Conservation (phyloP, 2,329 filamentous ascomycete species). For the Coniochaeta hoffmannii region DNA sequence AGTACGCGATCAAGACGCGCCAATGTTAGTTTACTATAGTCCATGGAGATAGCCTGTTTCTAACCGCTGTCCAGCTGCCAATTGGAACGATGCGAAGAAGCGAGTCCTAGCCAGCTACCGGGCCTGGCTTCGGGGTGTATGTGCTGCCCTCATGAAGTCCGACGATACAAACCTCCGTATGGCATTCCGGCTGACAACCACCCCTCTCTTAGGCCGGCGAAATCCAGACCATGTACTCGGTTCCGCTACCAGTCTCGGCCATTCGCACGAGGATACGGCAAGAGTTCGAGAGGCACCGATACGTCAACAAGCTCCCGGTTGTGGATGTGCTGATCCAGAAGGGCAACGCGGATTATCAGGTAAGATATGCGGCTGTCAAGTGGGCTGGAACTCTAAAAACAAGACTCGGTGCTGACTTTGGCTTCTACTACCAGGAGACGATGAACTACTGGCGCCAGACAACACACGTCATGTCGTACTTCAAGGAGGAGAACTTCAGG, state of each 20-base stretch:
- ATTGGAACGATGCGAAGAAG: constrained; percentile 80
- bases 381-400: constrained; percentile 3
- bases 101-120: constrained; percentile 86
- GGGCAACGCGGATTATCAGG: constrained; percentile 91
- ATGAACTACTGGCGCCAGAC: constrained; percentile 99
- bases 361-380: constrained; percentile 30
- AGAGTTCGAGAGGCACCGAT: constrained; percentile 94
- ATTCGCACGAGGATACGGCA: constrained; percentile 92
- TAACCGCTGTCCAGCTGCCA: constrained; percentile 59
- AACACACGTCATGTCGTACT: constrained; percentile 93
- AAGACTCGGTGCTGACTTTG: constrained; percentile 1
- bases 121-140: constrained; percentile 92
- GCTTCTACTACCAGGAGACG: constrained; percentile 68
- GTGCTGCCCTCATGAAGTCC: constrained; percentile 30
- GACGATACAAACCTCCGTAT: neutral
- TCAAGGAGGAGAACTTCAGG: constrained; percentile 74
- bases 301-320: constrained; percentile 78
- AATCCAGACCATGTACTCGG: constrained; percentile 94
- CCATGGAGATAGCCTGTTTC: neutral
- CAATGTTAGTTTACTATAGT: constrained; percentile 52
- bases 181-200: neutral
- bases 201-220: constrained; percentile 66
- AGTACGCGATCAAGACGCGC: constrained; percentile 75
- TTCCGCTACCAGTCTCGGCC: constrained; percentile 78
- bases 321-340: constrained; percentile 88